A percentile compares a stretch with the other conserved stretches of the same genome.
These are phyloP conservation scores for Setaria italica DNA, from an alignment of 202 grass and related monocot genomes.

Conservation along the genomic window DNA sequence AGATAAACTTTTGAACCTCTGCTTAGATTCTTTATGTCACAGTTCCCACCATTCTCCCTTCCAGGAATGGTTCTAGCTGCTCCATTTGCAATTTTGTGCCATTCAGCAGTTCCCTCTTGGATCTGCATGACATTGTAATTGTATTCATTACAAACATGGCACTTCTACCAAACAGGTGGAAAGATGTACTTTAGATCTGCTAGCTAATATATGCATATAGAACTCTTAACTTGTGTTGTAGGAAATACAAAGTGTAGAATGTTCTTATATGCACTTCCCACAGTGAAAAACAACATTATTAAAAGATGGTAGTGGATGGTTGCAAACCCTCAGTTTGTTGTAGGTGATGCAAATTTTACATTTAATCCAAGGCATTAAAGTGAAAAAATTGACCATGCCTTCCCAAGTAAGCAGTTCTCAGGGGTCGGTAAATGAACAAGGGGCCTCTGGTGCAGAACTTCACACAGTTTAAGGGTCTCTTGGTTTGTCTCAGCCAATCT, in stretches of 20 bases:
- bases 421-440: constrained; percentile 69
- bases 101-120: constrained; percentile 68
- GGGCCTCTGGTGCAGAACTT: constrained; percentile 81
- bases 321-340: background rate
- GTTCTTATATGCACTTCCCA: background rate
- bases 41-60: constrained; percentile 96
- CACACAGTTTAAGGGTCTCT: constrained; percentile 70
- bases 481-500: constrained; percentile 61
- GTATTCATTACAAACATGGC: constrained; percentile 15
- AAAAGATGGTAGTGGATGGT: background rate
- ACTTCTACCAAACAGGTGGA: constrained; percentile 16
- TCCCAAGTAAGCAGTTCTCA: constrained; percentile 78
- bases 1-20: constrained; percentile 96
- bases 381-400: constrained; percentile 48
- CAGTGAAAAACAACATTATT: background rate
- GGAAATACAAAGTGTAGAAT: constrained; percentile 4
- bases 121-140: constrained; percentile 52
- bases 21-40: constrained; percentile 97
- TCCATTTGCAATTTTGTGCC: constrained; percentile 82
- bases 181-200: constrained; percentile 15
- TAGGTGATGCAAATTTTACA: background rate
- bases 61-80: constrained; percentile 91
- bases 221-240: background rate
- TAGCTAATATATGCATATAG: constrained; percentile 18
- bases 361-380: background rate